Percentiles rank a stretch among this genome's conserved stretches.
phyloP scores from a whole-genome alignment of 1,284 basidiomycete species.

The Ceratobasidium sp. region DNA sequence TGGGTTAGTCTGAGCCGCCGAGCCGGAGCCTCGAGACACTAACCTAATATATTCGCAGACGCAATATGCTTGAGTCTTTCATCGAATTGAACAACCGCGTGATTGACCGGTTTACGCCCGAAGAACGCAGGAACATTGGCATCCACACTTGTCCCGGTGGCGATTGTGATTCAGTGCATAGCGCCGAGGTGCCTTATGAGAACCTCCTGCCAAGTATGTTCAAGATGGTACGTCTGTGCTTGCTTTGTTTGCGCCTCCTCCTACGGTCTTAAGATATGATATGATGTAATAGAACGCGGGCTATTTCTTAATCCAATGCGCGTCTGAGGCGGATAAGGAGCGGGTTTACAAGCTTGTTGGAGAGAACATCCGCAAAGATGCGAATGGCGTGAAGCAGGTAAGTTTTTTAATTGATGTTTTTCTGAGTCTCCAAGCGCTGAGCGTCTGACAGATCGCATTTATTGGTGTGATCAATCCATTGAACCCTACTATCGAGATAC shows the following conservation, averaged over 20 bases:
- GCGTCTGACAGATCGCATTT: constrained; percentile 39
- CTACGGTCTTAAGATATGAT: no score
- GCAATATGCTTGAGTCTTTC: constrained; percentile 41
- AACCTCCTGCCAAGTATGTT: constrained; percentile 41
- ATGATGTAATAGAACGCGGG: constrained; percentile 39
- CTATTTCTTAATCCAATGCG: constrained; percentile 42
- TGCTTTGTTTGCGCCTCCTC: neutral
- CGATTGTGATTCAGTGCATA: constrained; percentile 43
- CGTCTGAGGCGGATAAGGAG: constrained; percentile 42
- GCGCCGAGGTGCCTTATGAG: constrained; percentile 41
- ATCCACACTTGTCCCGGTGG: constrained; percentile 43
- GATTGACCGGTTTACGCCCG: constrained; percentile 41
- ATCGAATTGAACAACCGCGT: constrained; percentile 43
- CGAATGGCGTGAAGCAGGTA: constrained; percentile 42
- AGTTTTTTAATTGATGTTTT: no score
- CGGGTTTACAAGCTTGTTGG: constrained; percentile 43
- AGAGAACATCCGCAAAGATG: constrained; percentile 42
- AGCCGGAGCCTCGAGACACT: no score
- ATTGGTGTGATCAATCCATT: constrained; percentile 43
- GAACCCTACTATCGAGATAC: constrained; percentile 42
- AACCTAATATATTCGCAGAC: neutral
- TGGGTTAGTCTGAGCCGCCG: neutral
- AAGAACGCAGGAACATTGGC: constrained; percentile 43
- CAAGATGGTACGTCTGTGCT: constrained; percentile 23
- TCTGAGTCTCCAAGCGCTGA: neutral